Conservation (phyloP, 768 basidiomycete genomes). For the Hericium coralloides region DNA sequence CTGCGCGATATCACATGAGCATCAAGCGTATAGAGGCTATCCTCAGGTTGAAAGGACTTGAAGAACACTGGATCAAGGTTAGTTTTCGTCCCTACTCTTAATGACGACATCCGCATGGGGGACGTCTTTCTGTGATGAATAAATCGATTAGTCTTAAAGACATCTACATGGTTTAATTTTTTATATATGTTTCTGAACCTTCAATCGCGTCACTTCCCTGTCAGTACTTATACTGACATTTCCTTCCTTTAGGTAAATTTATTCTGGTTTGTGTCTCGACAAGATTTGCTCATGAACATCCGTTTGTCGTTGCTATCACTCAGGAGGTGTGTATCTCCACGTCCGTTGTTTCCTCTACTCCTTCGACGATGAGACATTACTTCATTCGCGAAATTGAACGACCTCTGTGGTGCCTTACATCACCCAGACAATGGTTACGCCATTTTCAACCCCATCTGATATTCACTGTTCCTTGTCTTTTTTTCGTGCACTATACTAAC, state of each 20-base stretch:
- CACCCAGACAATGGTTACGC: constrained; percentile 47
- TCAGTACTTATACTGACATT: constrained; percentile 14
- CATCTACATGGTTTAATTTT: constrained; percentile 58
- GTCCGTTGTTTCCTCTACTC: background rate
- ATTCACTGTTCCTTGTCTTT: background rate
- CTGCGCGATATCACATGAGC: constrained; percentile 55
- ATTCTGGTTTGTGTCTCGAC: background rate
- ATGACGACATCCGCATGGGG: constrained; percentile 10
- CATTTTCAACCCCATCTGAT: constrained; percentile 70
- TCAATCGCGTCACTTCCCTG: constrained; percentile 14
- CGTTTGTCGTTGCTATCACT: background rate
- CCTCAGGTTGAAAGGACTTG: constrained; percentile 72
- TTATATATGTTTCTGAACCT: constrained; percentile 29
- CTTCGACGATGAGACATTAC: constrained; percentile 41
- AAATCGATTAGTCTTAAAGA: constrained; percentile 96
- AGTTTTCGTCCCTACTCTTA: constrained; percentile 19
- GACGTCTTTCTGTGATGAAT: constrained; percentile 42
- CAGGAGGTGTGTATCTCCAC: background rate
- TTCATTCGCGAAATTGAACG: constrained; percentile 68
- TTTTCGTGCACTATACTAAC: background rate
- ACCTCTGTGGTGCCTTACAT: constrained; percentile 52
- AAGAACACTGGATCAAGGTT: constrained; percentile 65
- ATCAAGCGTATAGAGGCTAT: constrained; percentile 80
- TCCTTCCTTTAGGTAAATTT: constrained; percentile 15
- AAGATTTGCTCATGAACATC: background rate